Conservation (phyloP, 2,329 filamentous ascomycete genomes). For the Stachybotrys echinatus region DNA sequence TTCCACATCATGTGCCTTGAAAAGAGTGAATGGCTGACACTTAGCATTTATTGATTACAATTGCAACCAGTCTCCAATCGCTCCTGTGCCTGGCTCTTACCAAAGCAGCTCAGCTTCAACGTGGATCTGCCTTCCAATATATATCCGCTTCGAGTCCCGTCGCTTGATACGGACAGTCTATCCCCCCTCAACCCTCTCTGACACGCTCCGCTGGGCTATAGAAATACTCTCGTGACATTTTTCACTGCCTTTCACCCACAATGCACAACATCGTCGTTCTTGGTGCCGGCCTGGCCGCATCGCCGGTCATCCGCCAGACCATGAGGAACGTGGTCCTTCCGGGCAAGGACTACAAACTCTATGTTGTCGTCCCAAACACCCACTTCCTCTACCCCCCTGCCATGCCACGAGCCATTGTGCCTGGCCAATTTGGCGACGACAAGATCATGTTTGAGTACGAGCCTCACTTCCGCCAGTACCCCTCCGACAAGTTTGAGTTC, state of each 20-base stretch:
- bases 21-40: no score
- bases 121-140: neutral
- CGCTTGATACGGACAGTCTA: no score
- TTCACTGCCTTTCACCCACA: neutral
- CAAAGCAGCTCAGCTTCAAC: neutral
- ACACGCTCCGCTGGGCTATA: no score
- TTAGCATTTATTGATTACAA: no score
- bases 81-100: no score
- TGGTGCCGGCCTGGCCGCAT: conserved; percentile 40
- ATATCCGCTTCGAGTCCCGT: neutral
- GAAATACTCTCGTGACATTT: no score
- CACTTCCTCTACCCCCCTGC: conserved; percentile 46
- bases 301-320: conserved; percentile 45
- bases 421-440: conserved; percentile 37
- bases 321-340: conserved; percentile 37
- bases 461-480: conserved; percentile 43
- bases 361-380: conserved; percentile 41
- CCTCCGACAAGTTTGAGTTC: conserved; percentile 43
- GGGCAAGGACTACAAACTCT: conserved; percentile 34
- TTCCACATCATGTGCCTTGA: no score
- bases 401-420: conserved; percentile 40
- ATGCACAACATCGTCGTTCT: conserved; percentile 42
- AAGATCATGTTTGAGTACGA: conserved; percentile 27
- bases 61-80: no score
- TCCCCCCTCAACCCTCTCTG: no score